Conservation (phyloP, 352 stramenopile genomes). For the Globisporangium rhizosaccharum region DNA sequence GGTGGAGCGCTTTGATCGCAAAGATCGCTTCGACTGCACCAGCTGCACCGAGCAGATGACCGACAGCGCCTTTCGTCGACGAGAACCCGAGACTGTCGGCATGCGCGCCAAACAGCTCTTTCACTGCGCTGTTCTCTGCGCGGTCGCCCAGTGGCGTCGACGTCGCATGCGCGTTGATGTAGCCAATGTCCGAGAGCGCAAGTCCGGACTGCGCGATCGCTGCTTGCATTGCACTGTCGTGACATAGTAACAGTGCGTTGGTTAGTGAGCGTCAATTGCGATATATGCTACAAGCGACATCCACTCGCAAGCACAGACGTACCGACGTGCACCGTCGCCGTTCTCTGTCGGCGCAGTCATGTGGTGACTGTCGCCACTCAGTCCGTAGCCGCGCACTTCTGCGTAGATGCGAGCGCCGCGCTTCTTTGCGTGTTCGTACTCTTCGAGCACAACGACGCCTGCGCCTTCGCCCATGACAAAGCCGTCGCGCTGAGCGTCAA, state of each 20-base stretch:
- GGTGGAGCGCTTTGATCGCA: slow-evolving; percentile 88
- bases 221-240: slow-evolving; percentile 85
- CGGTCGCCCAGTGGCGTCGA: slow-evolving; percentile 96
- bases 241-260: not conserved
- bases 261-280: slow-evolving; percentile 26
- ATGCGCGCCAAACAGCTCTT: slow-evolving; percentile 71
- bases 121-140: slow-evolving; percentile 91
- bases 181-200: slow-evolving; percentile 87
- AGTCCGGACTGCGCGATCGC: slow-evolving; percentile 82
- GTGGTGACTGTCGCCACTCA: slow-evolving; percentile 96
- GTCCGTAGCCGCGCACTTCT: slow-evolving; percentile 93
- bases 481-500: slow-evolving; percentile 92
- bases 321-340: slow-evolving; percentile 57
- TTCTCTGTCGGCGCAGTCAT: slow-evolving; percentile 70
- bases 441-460: slow-evolving; percentile 65
- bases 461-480: slow-evolving; percentile 96
- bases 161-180: slow-evolving; percentile 98
- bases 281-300: slow-evolving; percentile 19
- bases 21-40: slow-evolving; percentile 96
- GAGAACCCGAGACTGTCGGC: slow-evolving; percentile 57
- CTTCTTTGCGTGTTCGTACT: slow-evolving; percentile 89
- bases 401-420: slow-evolving; percentile 93
- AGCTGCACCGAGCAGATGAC: slow-evolving; percentile 94
- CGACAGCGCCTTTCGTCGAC: slow-evolving; percentile 90
- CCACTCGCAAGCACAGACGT: slow-evolving; percentile 15